These are phyloP conservation scores for Naganishia randhawae DNA, from an alignment of 768 basidiomycete genomes.

Conservation along the genomic window DNA sequence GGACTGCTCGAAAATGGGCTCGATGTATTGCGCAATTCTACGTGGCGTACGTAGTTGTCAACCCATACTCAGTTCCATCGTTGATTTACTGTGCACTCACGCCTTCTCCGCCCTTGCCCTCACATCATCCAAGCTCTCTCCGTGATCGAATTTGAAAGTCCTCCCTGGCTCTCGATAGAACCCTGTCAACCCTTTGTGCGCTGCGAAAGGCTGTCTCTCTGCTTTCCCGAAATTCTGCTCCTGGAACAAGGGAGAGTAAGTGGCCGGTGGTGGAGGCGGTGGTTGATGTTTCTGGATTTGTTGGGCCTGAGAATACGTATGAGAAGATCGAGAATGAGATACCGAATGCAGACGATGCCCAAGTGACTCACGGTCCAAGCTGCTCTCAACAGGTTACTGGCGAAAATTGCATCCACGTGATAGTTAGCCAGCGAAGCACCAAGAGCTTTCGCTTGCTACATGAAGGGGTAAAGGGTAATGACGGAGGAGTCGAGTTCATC, in stretches of 20 bases:
- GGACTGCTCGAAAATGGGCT: constrained; percentile 45
- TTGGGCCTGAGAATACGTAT: constrained; percentile 35
- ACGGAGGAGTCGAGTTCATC: neutral
- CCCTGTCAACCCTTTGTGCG: constrained; percentile 31
- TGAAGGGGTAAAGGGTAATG: neutral
- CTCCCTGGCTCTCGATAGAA: constrained; percentile 40
- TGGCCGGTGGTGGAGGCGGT: constrained; percentile 44
- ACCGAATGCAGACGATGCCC: neutral
- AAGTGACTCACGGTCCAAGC: constrained; percentile 49
- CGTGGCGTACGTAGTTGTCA: neutral
- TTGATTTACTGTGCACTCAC: constrained; percentile 30
- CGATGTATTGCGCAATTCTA: constrained; percentile 49
- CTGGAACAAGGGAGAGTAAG: constrained; percentile 45
- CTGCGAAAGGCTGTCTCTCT: constrained; percentile 36
- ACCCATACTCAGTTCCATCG: neutral
- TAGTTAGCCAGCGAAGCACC: constrained; percentile 40
- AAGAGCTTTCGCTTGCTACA: constrained; percentile 52
- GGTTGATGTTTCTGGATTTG: constrained; percentile 45
- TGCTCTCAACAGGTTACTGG: constrained; percentile 52
- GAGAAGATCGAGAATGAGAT: constrained; percentile 26
- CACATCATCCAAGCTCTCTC: constrained; percentile 53
- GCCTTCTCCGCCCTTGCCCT: constrained; percentile 48
- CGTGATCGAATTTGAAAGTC: constrained; percentile 49
- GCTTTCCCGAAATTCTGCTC: constrained; percentile 54
- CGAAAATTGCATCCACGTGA: constrained; percentile 47